Evolutionary conservation across 768 basidiomycete species (phyloP).

Genomic region (Podaxis sp.): DNA sequence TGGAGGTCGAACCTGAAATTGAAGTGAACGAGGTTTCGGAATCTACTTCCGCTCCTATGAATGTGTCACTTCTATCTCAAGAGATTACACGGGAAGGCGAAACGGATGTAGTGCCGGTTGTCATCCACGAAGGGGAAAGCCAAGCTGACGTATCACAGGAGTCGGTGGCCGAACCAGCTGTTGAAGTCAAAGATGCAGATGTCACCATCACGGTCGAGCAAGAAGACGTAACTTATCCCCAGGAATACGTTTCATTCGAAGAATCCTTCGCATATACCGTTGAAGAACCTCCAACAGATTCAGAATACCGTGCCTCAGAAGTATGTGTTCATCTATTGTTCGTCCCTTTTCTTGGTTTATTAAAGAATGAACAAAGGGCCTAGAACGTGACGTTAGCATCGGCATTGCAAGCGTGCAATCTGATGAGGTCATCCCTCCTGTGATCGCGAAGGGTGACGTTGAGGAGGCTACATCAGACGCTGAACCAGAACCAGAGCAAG

Average conservation of each 20-base stretch:
- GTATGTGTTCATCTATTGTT: constrained; percentile 23
- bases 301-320: constrained; percentile 30
- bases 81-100: not conserved
- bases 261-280: constrained; percentile 21
- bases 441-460: constrained; percentile 6
- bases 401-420: constrained; percentile 5
- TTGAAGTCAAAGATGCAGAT: not conserved
- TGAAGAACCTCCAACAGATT: constrained; percentile 30
- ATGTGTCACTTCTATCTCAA: not conserved
- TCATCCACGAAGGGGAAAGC: not conserved
- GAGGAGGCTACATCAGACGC: not conserved
- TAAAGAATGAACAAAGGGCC: constrained; percentile 19
- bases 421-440: constrained; percentile 4
- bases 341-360: not conserved
- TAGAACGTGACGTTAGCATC: constrained; percentile 15
- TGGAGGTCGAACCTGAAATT: not conserved
- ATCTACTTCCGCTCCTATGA: not conserved
- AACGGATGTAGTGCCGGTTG: not conserved
- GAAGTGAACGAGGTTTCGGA: not conserved
- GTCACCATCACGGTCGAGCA: not conserved
- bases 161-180: not conserved
- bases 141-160: not conserved
- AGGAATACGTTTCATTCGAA: not conserved
- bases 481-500: not conserved
- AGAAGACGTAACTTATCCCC: not conserved